Evolutionary conservation across 495 filamentous ascomycete genomes (phyloP), one percentile per base, ranked within the genome.

Genomic region (Glutinoglossum americanum): DNA sequence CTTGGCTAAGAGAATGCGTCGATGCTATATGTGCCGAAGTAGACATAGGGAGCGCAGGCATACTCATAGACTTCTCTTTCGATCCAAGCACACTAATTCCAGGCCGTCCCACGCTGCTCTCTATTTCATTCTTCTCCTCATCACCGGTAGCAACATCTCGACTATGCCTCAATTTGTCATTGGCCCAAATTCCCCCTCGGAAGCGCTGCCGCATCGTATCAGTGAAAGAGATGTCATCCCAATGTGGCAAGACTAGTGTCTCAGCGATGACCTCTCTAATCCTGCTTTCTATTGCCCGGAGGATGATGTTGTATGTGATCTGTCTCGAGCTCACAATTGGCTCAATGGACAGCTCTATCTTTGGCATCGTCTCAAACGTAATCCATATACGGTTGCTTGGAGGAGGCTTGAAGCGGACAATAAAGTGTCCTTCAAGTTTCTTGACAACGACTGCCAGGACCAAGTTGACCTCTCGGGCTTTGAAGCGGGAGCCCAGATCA

Each of bases 361-460:
- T 87, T 7, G 92, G 92, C 78, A 85, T 85, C 9, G 80, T 80
- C 64, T 93, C 84, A 62, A 98, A 98, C 15, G 89, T 81, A 62
- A 97, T 79, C 92, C 92, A 98, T 41, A 95, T 66, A 27, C 92
- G 80, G 67, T 97, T 97, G 69, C 87, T 94, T 0, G 92, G 92
- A 33, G 92, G 87, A 25, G 92, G 89, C 66, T 98, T 98, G 68
- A 95, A 83, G 57, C 84, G 82, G 57, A 96, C 72, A 58, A 94
- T 69, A 57, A 82, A 66, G 65, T 94, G 90, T 2, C 90, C 92
- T 63, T 92, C 83, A 10, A 97, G 69, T 61, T 83, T 87, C 65
- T 85, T 89, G 57, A 96, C 64, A 3, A 93, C 82, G 3, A 88
- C 83, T 6, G 90, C 88, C 35, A 98, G 77, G 35, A 96, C 75